Evolutionary conservation across 2,329 filamentous ascomycete species (phyloP).

Genomic region (Fusarium penzigii): DNA sequence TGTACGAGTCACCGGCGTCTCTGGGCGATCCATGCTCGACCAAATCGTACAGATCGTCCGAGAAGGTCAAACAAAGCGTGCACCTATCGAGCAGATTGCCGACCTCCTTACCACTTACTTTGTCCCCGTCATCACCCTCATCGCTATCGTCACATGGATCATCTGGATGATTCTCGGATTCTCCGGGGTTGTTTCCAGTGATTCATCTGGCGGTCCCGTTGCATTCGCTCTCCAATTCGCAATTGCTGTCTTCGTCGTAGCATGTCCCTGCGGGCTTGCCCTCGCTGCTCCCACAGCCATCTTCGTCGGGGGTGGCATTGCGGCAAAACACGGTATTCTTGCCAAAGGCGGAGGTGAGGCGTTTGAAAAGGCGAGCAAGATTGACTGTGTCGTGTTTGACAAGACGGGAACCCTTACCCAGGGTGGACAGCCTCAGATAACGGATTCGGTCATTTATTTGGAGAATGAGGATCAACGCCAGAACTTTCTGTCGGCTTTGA

Average conservation of each 20-base stretch:
- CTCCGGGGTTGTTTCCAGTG: slow-evolving; percentile 57
- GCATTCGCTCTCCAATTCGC: slow-evolving; percentile 79
- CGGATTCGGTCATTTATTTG: slow-evolving; percentile 47
- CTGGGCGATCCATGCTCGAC: slow-evolving; percentile 75
- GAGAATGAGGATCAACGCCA: slow-evolving; percentile 26
- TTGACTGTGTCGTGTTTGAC: slow-evolving; percentile 82
- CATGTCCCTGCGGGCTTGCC: slow-evolving; percentile 81
- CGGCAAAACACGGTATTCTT: slow-evolving; percentile 77
- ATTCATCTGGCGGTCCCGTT: slow-evolving; percentile 63
- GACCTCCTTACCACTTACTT: slow-evolving; percentile 76
- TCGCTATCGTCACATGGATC: slow-evolving; percentile 71
- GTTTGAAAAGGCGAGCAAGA: slow-evolving; percentile 78
- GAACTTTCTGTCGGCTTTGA: slow-evolving; percentile 54
- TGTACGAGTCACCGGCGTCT: slow-evolving; percentile 63
- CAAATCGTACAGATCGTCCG: slow-evolving; percentile 76
- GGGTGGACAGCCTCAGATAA: slow-evolving; percentile 70
- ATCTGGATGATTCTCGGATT: slow-evolving; percentile 69
- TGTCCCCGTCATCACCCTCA: slow-evolving; percentile 69
- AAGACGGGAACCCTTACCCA: slow-evolving; percentile 84
- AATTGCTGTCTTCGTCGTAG: slow-evolving; percentile 84
- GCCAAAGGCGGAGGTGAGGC: slow-evolving; percentile 84
- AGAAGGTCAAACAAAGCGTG: slow-evolving; percentile 74
- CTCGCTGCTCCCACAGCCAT: slow-evolving; percentile 85
- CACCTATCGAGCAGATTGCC: slow-evolving; percentile 74
- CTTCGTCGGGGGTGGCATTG: slow-evolving; percentile 79